These are phyloP conservation scores for Cyclotella sp. DNA, from an alignment of 108 stramenopile species.

Conservation along the genomic window DNA sequence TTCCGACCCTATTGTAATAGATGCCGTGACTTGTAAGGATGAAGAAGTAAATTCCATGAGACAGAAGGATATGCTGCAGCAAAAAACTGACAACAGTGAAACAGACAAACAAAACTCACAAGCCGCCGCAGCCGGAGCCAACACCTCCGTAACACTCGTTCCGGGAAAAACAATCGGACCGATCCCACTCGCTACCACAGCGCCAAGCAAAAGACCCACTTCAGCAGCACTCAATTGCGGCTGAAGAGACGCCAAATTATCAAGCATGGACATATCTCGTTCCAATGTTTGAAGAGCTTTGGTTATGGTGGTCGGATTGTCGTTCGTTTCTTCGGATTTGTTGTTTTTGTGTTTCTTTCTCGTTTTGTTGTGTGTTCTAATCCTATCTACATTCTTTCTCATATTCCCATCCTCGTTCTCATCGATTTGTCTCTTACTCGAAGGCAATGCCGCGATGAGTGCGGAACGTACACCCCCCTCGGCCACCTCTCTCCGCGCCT, in stretches of 20 bases:
- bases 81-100: too few relatives aligned
- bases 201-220: slow-evolving; percentile 58
- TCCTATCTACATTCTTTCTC: too few relatives aligned
- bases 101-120: slow-evolving; percentile 28
- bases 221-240: slow-evolving; percentile 74
- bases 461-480: background rate
- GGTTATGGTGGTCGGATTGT: slow-evolving; percentile 25
- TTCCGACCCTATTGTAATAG: slow-evolving; percentile 89
- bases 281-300: slow-evolving; percentile 40
- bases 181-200: slow-evolving; percentile 62
- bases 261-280: slow-evolving; percentile 70
- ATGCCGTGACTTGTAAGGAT: slow-evolving; percentile 61
- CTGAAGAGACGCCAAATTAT: slow-evolving; percentile 64
- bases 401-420: too few relatives aligned
- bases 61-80: background rate
- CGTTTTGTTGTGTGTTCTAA: background rate
- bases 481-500: slow-evolving; percentile 3
- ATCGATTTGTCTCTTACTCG: background rate
- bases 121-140: slow-evolving; percentile 70
- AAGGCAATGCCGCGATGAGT: background rate
- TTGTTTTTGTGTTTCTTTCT: slow-evolving; percentile 2
- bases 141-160: slow-evolving; percentile 69
- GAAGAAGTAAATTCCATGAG: background rate
- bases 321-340: slow-evolving; percentile 13
- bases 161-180: slow-evolving; percentile 75